Base-by-base conservation (phyloP, 2,329 filamentous ascomycete genomes). In the Aspergillus sergii region DNA sequence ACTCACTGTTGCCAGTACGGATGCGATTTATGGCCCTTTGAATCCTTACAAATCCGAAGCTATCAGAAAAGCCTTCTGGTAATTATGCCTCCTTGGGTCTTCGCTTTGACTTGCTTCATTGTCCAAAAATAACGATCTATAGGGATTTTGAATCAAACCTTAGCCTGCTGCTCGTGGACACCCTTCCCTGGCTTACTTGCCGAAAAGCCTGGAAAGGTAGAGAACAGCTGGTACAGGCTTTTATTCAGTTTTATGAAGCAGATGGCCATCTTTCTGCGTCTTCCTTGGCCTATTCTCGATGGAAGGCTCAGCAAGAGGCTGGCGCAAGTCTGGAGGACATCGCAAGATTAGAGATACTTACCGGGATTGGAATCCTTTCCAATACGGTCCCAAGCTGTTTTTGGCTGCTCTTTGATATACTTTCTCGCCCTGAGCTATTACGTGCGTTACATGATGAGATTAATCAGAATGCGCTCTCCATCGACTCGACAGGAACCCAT, bases 341-440 rank as follows among this genome's bases (percentile, higher is more conserved):
- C 48, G 72, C 71, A 1, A 64, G 69, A 21, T 62, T 70, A 3
- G 76, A 79, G 61, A 65, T 67, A 6, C 51, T 66, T 2, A 70
- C 74, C 58, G 68, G 65, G 1, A 36, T 82, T 9, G 81, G 72
- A 0, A 64, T 80, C 26, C 69, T 81, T 0, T 73, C 75, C 45
- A 84, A 84, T 66, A 80, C 81, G 0, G 71, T 76, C 5, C 79
- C 80, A 0, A 75, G 80, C 0, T 68, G 72, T 0, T 85, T 83
- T 70, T 85, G 83, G 83, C 61, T 79, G 1, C 43, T 84, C 0
- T 78, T 75, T 63, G 76, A 82, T 45, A 68, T 85, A 10, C 81
- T 75, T 67, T 79, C 78, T 4, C 73, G 78, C 1, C 76, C 79
- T 0, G 66, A 68, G 1, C 65, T 84, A 0, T 73, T 83, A 2